Evolutionary conservation across 352 stramenopile species (phyloP).

Genomic region (Globisporangium recalcitrans): DNA sequence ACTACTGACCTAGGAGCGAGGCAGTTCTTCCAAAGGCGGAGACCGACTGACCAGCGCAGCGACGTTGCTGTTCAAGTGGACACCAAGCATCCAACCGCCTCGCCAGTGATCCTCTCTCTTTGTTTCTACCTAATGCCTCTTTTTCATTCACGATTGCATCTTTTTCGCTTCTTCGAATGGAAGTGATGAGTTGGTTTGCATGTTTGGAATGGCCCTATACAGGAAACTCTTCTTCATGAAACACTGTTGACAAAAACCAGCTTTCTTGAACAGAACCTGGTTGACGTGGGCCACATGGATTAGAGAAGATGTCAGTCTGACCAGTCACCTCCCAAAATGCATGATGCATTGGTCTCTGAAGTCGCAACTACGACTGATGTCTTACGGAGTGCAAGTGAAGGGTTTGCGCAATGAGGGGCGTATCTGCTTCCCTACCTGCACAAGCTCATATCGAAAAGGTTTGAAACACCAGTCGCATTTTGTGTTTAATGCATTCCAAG

Average conservation of each 20-base stretch:
- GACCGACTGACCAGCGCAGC: too few species aligned
- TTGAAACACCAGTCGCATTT: conserved; percentile 15
- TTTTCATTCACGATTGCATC: neutral
- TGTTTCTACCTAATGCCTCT: neutral
- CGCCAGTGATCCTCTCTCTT: neutral
- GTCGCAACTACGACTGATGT: neutral
- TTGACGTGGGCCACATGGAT: neutral
- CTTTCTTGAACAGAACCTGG: neutral
- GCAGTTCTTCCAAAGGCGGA: too few species aligned
- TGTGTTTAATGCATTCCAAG: neutral
- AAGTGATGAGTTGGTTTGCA: neutral
- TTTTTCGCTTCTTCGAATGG: neutral
- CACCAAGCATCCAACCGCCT: neutral
- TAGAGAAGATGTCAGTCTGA: neutral
- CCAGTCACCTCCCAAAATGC: neutral
- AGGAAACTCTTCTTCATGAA: too few species aligned
- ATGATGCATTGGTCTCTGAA: neutral
- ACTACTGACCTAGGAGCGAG: too few species aligned
- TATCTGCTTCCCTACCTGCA: neutral
- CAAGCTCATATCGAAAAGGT: conserved; percentile 23
- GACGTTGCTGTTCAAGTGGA: neutral
- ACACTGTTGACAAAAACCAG: neutral
- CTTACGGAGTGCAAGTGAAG: neutral
- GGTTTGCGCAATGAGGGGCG: neutral
- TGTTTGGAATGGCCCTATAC: neutral